Base-by-base conservation (phyloP, 805 yeast genomes). In the Kodamaea leandrae region DNA sequence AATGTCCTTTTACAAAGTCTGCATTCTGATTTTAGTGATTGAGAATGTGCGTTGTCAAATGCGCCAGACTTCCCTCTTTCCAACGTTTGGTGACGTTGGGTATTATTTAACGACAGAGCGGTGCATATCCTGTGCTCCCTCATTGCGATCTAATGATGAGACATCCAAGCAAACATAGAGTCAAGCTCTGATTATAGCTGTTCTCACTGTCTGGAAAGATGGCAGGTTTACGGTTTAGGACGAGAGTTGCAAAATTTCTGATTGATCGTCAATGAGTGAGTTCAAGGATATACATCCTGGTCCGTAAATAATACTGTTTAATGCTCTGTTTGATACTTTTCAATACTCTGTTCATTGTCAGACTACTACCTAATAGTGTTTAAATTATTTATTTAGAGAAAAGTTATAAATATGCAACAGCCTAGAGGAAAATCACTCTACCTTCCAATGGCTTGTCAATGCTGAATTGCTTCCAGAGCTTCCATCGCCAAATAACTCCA, bases 81-180 rank as follows among this genome's bases (percentile, higher is more conserved):
- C 44, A 39, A 50, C 53, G 47, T 56, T 54, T 21, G 57, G 48
- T 27, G 60, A 52, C 42, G 55, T 51, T 47, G 46, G 32, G 45
- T 51, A 52, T 49, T 51, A 52, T 55, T 54, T 51, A 52, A 21
- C 13, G 33, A 17, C 21, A 14, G 28, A 25, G n/a, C 13, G 4
- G 13, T n/a, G 5, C n/a, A 10, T 6, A 27, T 27, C 32, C 17
- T 27, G 6, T 4, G 10, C 17, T 27, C 9, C 10, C 16, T 27
- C 10, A 20, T 16, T 47, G 37, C 45, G 42, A 42, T 57, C 49
- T 50, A 41, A 73, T 82, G 90, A 83, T 83, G 90, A 83, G 76
- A 82, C 64, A 78, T 71, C 67, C 63, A 71, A 78, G 76, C 84
- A 82, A 78, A 80, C 86, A 81, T 82, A 82, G 90, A 83, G 90